Evolutionary conservation across 768 basidiomycete genomes (phyloP).

Genomic region (Favolaschia claudopus): DNA sequence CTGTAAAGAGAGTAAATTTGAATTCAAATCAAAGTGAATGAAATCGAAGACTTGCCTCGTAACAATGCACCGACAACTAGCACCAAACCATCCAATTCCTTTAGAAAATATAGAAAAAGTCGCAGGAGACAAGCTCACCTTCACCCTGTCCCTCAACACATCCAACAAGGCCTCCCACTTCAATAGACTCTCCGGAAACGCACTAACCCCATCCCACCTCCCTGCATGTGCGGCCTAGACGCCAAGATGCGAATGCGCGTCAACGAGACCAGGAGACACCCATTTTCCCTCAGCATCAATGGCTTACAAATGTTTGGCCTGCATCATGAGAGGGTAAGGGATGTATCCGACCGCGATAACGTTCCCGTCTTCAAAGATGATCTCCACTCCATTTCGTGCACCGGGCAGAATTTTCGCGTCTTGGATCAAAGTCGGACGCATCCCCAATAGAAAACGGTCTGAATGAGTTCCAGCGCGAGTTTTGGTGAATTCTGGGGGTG

Average conservation of each 20-base stretch:
- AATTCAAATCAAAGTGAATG: too few species aligned
- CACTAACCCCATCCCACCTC: conserved; percentile 71
- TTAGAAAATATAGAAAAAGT: too few species aligned
- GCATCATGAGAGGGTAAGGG: conserved; percentile 19
- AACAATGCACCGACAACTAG: too few species aligned
- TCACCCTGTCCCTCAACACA: too few species aligned
- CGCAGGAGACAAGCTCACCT: too few species aligned
- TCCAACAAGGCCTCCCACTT: conserved; percentile 28
- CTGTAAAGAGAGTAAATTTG: conserved; percentile 24
- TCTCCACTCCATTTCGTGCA: conserved; percentile 59
- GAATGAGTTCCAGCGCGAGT: conserved; percentile 39
- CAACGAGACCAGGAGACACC: conserved; percentile 69
- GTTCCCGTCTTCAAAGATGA: conserved; percentile 64
- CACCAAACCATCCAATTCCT: too few species aligned
- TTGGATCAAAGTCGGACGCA: conserved; percentile 57
- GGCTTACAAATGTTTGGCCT: conserved; percentile 33
- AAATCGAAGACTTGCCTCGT: too few species aligned
- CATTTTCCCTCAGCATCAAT: conserved; percentile 70
- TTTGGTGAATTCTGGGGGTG: background rate
- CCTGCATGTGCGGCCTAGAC: conserved; percentile 47
- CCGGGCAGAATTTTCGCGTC: conserved; percentile 87
- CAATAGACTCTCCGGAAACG: conserved; percentile 62
- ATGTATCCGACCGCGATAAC: conserved; percentile 62
- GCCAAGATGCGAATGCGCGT: conserved; percentile 65
- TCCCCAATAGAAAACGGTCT: conserved; percentile 63